Base-by-base conservation (phyloP, 495 filamentous ascomycete genomes). In the Astrothelium subdiscretum region DNA sequence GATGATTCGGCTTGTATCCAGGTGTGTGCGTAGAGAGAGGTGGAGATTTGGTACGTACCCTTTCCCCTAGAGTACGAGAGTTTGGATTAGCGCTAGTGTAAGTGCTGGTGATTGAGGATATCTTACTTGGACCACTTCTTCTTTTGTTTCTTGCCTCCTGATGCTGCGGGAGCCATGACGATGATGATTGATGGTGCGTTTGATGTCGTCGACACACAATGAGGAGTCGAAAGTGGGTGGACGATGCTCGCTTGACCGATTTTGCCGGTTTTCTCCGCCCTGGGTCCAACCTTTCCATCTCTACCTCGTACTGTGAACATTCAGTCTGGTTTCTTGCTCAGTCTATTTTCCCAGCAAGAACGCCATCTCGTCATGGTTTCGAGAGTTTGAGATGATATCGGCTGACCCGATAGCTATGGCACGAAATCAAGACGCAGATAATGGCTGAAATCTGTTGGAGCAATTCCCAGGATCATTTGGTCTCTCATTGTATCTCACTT, bases 121-220 rank as follows among this genome's bases (percentile, higher is more conserved):
- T 11, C 48, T 32, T 29, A 54, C 48, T 97, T 98, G 71, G 92
- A 96, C 92, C 92, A 97, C 92, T 97, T 96, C 90, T 97, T 97
- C 90, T 96, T 96, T 77, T 92, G 89, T 83, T 95, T 96, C 86
- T 95, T 95, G 76, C 87, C 90, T 75, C 89, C 90, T 69, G 82
- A 76, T 77, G 88, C 79, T 77, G 85, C 66, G 15, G 68, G 68
- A 42, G 68, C 68, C 68, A 65, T 65, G 29, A 59, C 62, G 59
- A 54, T 8, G 48, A 54, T 29, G 48, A 15, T 10, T 38, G 35
- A 38, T 26, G 3, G 3, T 3, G 22, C 8, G 24, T 4, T 54
- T 8, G 48, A 54, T 26, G 48, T 54, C 20, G 48, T 27, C 29
- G 48, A 20, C 4, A 24, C 24, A 29, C 48, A 2, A 54, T 15